A percentile compares a stretch with the other conserved stretches of the same genome.
Conservation (phyloP, 208 protist species). For the Crithidia mellificae region DNA sequence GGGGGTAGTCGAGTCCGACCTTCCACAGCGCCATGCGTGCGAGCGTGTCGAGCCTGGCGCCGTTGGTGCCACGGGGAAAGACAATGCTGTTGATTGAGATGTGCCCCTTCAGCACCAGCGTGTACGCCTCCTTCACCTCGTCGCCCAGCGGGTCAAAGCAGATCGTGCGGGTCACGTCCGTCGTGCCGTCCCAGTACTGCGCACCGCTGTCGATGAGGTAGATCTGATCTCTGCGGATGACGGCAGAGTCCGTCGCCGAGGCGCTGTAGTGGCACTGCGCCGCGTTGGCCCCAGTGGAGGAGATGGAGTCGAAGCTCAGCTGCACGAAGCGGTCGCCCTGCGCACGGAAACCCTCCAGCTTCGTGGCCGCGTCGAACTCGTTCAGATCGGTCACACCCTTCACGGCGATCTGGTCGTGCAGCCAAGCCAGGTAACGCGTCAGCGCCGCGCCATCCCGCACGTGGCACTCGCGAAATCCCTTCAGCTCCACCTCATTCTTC, state of each 20-base stretch:
- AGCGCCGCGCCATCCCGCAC: constrained; percentile 93
- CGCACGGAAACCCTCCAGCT: constrained; percentile 82
- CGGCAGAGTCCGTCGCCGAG: constrained; percentile 48
- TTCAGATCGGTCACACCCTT: constrained; percentile 70
- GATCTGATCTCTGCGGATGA: constrained; percentile 69
- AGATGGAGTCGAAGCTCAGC: constrained; percentile 94
- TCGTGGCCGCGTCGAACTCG: constrained; percentile 81
- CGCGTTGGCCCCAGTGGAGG: constrained; percentile 85
- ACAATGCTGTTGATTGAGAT: constrained; percentile 79
- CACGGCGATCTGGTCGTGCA: constrained; percentile 67
- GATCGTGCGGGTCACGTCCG: constrained; percentile 96
- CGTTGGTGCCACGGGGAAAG: constrained; percentile 88
- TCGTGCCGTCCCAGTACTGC: constrained; percentile 96
- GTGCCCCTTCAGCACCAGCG: constrained; percentile 96
- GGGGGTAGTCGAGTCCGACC: constrained; percentile 94
- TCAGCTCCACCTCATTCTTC: constrained; percentile 92
- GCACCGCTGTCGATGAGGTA: constrained; percentile 96
- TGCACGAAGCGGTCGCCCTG: constrained; percentile 81
- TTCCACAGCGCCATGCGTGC: constrained; percentile 92
- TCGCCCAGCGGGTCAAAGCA: constrained; percentile 77
- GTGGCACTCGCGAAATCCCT: constrained; percentile 92
- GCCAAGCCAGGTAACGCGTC: constrained; percentile 92
- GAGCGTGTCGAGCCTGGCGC: constrained; percentile 87
- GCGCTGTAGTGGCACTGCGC: constrained; percentile 96
- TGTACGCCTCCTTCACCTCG: constrained; percentile 92